Percentiles rank a stretch among this genome's conserved stretches.
These are phyloP conservation scores for Chrysopogon serrulatus DNA, from an alignment of 176 grass and related monocot genomes.

Conservation along the genomic window DNA sequence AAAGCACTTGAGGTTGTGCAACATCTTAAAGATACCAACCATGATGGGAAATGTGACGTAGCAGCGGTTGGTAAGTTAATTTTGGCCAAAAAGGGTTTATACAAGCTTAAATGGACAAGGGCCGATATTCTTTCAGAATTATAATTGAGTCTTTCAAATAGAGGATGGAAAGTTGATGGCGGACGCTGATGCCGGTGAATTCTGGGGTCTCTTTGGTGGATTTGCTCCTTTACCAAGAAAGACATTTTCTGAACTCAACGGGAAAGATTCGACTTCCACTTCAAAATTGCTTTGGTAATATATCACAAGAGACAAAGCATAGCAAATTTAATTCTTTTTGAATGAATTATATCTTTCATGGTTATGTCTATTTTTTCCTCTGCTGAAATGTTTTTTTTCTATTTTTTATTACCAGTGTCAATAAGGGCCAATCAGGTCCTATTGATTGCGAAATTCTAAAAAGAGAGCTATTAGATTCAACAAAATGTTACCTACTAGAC, in stretches of 20 bases:
- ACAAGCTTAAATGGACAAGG: conserved; percentile 8
- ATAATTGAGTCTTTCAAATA: conserved; percentile 40
- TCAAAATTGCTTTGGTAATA: conserved; percentile 78
- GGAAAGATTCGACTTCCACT: conserved; percentile 46
- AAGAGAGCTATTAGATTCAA: conserved; percentile 78
- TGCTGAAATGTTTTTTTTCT: background rate
- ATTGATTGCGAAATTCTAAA: conserved; percentile 60
- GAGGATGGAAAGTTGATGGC: conserved; percentile 99
- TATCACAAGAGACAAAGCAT: conserved; percentile 16
- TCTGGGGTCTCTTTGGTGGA: conserved; percentile 93
- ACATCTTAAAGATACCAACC: conserved; percentile 93
- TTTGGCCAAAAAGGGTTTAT: background rate
- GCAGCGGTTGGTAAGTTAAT: conserved; percentile 81
- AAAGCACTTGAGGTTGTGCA: conserved; percentile 99
- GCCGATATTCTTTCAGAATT: conserved; percentile 15
- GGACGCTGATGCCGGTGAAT: conserved; percentile 95
- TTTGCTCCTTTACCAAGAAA: conserved; percentile 97
- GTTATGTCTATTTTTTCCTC: conserved; percentile 11
- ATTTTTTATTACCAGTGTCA: conserved; percentile 47
- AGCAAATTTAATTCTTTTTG: background rate
- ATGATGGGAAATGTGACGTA: conserved; percentile 91
- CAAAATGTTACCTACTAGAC: conserved; percentile 89
- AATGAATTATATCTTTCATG: background rate
- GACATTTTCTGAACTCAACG: conserved; percentile 59
- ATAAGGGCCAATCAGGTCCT: conserved; percentile 62